Evolutionary conservation across 208 protist genomes (phyloP).

Genomic region (Trypanosoma grayi): DNA sequence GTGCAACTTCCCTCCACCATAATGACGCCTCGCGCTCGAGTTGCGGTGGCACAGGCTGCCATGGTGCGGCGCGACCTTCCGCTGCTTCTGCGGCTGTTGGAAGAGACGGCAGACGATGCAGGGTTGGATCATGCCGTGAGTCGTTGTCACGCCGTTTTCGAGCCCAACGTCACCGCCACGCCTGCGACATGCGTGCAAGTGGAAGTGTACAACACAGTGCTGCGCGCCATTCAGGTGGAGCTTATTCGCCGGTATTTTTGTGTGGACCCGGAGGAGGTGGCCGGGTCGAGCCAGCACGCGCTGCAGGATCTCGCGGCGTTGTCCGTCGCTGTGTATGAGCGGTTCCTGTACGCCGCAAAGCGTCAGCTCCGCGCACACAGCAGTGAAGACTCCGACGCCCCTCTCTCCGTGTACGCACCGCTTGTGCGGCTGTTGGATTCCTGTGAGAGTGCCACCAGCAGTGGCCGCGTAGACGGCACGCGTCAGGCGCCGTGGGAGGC

Average conservation of each 20-base stretch:
- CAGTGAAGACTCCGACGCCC: slow-evolving; percentile 2
- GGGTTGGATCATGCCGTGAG: slow-evolving; percentile 12
- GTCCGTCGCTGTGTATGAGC: slow-evolving; percentile 27
- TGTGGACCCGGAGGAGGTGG: too few relatives aligned
- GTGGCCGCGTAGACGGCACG: not conserved
- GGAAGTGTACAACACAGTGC: slow-evolving; percentile 55
- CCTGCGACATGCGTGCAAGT: slow-evolving; percentile 7
- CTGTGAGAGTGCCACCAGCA: not conserved
- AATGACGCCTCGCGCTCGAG: slow-evolving; percentile 40
- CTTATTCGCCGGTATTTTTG: slow-evolving; percentile 12
- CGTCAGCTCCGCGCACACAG: slow-evolving; percentile 1
- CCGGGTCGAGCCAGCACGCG: not conserved
- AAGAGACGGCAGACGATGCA: slow-evolving; percentile 2
- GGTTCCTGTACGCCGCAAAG: slow-evolving; percentile 19
- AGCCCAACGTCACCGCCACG: not conserved
- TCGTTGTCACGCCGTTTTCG: not conserved
- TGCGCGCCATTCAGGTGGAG: slow-evolving; percentile 47
- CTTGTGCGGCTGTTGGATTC: slow-evolving; percentile 11
- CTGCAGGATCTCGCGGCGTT: slow-evolving; percentile 14
- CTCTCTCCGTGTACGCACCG: slow-evolving; percentile 18
- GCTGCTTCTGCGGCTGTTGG: slow-evolving; percentile 34
- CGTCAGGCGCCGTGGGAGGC: slow-evolving; percentile 2
- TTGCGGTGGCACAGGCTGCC: slow-evolving; percentile 59
- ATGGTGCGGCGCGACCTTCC: slow-evolving; percentile 39
- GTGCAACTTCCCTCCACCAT: slow-evolving; percentile 21